Conservation (phyloP, 2,329 filamentous ascomycete species). For the Neonectria hederae region DNA sequence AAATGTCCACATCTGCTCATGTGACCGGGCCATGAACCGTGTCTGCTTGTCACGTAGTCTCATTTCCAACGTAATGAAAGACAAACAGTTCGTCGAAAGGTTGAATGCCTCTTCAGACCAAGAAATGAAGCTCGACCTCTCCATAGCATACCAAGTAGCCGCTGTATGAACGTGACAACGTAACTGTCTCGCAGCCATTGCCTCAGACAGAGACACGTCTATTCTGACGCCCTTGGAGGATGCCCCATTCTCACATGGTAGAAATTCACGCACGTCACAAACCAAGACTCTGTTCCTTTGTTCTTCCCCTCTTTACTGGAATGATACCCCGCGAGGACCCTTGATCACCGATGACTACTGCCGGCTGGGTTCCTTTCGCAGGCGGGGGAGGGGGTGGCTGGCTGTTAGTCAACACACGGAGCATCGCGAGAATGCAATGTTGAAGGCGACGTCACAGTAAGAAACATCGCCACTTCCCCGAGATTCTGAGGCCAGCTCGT, state of each 20-base stretch:
- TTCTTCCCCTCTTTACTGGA: slow-evolving; percentile 17
- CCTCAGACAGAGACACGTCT: neutral
- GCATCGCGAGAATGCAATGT: slow-evolving; percentile 15
- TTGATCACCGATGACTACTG: neutral
- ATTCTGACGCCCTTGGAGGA: neutral
- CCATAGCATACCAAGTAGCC: neutral
- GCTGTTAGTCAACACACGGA: slow-evolving; percentile 11
- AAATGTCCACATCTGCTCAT: neutral
- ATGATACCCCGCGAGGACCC: slow-evolving; percentile 7
- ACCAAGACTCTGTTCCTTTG: slow-evolving; percentile 23
- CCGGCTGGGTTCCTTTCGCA: neutral
- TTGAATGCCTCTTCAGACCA: neutral
- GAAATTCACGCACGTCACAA: slow-evolving; percentile 22
- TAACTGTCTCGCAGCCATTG: neutral
- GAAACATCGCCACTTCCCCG: neutral
- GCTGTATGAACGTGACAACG: neutral
- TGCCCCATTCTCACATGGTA: neutral
- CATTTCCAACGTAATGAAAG: neutral
- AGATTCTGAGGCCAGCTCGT: neutral
- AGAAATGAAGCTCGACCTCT: neutral
- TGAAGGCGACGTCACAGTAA: slow-evolving; percentile 1
- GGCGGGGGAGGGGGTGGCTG: neutral
- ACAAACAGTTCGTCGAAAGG: neutral
- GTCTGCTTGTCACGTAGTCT: neutral
- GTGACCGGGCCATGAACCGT: neutral